Evolutionary conservation across 768 basidiomycete species (phyloP).

Genomic region (Megacollybia marginata): DNA sequence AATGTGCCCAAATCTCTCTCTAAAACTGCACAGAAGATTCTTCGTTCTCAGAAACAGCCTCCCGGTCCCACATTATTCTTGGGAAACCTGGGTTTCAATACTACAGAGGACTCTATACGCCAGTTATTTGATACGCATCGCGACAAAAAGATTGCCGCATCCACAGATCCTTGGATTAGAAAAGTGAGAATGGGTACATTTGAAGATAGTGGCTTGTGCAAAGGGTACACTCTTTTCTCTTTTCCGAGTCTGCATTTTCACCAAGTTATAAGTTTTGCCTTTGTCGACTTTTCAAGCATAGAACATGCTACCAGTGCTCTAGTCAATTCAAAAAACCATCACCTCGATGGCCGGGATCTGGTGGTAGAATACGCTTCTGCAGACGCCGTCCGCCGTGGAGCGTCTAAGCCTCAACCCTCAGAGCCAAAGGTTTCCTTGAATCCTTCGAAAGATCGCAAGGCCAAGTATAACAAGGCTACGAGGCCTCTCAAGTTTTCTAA

Average conservation of each 20-base stretch:
- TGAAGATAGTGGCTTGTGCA: constrained; percentile 91
- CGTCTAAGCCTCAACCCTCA: constrained; percentile 28
- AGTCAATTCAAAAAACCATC: constrained; percentile 78
- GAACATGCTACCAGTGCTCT: constrained; percentile 80
- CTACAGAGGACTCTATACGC: constrained; percentile 70
- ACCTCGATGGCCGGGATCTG: constrained; percentile 75
- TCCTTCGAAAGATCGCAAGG: constrained; percentile 8
- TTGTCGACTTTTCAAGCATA: constrained; percentile 79
- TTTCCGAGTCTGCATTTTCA: not conserved
- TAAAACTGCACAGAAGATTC: constrained; percentile 72
- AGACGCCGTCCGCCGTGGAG: constrained; percentile 84
- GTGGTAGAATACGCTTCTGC: constrained; percentile 86
- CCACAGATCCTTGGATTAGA: constrained; percentile 50
- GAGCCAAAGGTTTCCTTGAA: not conserved
- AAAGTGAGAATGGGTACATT: constrained; percentile 94
- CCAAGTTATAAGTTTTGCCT: constrained; percentile 64
- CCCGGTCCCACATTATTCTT: constrained; percentile 84
- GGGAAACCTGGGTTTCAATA: constrained; percentile 89
- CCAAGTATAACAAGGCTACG: constrained; percentile 2
- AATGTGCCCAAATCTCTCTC: constrained; percentile 29
- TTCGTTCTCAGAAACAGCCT: constrained; percentile 72
- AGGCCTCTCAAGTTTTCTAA: not conserved
- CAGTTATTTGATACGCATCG: constrained; percentile 69
- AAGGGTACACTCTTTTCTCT: constrained; percentile 57
- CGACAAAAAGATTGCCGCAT: constrained; percentile 23